A percentile compares a stretch with the other conserved stretches of the same genome.
These are phyloP conservation scores for Colletotrichum lupini DNA, from an alignment of 2,329 filamentous ascomycete genomes.

Conservation along the genomic window DNA sequence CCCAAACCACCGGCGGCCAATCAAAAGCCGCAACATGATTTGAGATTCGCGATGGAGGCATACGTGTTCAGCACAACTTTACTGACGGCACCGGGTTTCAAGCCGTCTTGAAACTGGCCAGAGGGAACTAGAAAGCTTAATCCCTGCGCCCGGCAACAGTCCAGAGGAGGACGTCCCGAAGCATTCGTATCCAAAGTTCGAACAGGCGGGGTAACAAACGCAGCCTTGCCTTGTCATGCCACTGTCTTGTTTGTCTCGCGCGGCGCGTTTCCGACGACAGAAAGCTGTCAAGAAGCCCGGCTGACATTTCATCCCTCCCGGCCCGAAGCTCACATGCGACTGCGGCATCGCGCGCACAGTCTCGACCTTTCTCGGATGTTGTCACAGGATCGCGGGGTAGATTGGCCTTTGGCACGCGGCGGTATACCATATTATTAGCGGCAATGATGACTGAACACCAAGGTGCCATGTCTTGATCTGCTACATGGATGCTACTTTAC, in stretches of 20 bases:
- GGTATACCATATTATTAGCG: not conserved
- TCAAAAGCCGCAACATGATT: slow-evolving; percentile 6
- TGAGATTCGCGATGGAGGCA: slow-evolving; percentile 9
- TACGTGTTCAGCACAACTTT: slow-evolving; percentile 22
- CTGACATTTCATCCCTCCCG: not conserved
- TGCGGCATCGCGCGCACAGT: not conserved
- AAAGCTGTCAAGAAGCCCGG: slow-evolving; percentile 7
- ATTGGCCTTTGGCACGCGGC: not conserved
- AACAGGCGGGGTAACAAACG: slow-evolving; percentile 23
- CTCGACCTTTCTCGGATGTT: not conserved
- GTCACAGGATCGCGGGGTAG: not conserved
- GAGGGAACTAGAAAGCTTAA: not conserved
- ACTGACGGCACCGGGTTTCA: slow-evolving; percentile 11
- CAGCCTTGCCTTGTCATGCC: not conserved
- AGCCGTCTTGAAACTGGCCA: slow-evolving; percentile 15
- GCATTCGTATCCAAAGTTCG: slow-evolving; percentile 7
- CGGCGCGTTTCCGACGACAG: not conserved
- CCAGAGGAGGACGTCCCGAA: not conserved
- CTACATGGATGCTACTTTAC: not conserved
- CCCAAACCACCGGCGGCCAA: not conserved
- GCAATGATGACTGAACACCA: not conserved
- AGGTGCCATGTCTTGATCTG: not conserved
- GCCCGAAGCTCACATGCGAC: slow-evolving; percentile 24
- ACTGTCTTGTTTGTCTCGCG: not conserved
- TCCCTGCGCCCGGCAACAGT: not conserved